These are phyloP conservation scores for Eudorina sp. DNA, from an alignment of 139 green algal genomes.

Conservation along the genomic window DNA sequence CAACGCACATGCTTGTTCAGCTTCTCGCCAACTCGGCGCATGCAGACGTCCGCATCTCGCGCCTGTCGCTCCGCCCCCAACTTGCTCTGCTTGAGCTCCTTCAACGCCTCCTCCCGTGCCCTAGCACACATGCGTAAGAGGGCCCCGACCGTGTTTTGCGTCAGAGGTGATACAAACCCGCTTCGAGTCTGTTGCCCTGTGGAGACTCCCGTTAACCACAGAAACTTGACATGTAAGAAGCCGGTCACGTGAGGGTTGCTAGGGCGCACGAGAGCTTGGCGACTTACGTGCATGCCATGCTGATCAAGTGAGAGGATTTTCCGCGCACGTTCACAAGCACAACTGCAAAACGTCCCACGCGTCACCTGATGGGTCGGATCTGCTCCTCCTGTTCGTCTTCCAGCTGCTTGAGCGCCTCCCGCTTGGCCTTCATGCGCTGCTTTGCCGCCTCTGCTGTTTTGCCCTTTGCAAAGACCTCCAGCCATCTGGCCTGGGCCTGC, in stretches of 20 bases:
- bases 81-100: neutral
- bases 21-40: neutral
- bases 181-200: too few species aligned
- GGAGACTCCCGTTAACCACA: too few species aligned
- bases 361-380: slow-evolving; percentile 25
- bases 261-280: too few species aligned
- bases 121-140: too few species aligned
- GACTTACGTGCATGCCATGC: too few species aligned
- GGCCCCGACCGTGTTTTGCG: too few species aligned
- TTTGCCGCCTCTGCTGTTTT: slow-evolving; percentile 20
- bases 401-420: slow-evolving; percentile 5
- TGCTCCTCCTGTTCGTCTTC: slow-evolving; percentile 32
- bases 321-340: too few species aligned
- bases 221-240: too few species aligned
- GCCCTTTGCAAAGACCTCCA: neutral
- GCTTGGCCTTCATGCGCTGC: neutral
- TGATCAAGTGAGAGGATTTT: too few species aligned
- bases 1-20: slow-evolving; percentile 9
- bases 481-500: slow-evolving; percentile 1
- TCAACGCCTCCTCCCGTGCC: neutral
- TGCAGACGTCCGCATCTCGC: neutral
- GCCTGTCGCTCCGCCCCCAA: neutral
- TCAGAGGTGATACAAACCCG: too few species aligned
- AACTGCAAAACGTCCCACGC: too few species aligned
- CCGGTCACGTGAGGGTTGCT: too few species aligned